Percentiles rank a stretch among this genome's conserved stretches.
These are phyloP conservation scores for Emericellopsis terricola DNA, from an alignment of 495 filamentous ascomycete species.

Conservation along the genomic window DNA sequence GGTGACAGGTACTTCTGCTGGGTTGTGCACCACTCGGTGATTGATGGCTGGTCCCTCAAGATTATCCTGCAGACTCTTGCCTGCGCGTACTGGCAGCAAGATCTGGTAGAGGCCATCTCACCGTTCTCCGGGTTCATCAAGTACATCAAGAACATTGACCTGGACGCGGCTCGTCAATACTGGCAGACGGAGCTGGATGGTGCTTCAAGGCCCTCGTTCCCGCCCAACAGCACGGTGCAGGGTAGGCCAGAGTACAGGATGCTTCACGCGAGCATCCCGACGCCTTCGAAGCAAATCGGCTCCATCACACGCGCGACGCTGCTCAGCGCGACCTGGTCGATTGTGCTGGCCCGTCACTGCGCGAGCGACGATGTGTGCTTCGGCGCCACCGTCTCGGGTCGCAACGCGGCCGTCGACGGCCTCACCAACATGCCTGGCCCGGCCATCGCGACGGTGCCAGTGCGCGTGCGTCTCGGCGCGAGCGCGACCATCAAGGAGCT, in stretches of 20 bases:
- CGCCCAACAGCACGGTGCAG: too few relatives aligned
- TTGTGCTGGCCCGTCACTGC: conserved; percentile 19
- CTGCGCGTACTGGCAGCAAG: not conserved
- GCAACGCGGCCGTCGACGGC: conserved; percentile 24
- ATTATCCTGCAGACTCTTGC: not conserved
- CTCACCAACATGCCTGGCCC: conserved; percentile 31
- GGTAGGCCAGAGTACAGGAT: too few relatives aligned
- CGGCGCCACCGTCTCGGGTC: conserved; percentile 28
- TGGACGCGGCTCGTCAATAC: not conserved
- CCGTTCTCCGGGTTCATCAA: conserved; percentile 1
- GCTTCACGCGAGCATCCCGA: conserved; percentile 6
- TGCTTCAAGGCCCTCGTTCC: not conserved
- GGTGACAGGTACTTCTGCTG: conserved; percentile 2
- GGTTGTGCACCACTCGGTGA: conserved; percentile 3
- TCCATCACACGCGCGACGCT: too few relatives aligned
- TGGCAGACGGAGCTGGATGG: not conserved
- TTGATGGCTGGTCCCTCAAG: conserved; percentile 2
- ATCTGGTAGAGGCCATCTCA: conserved; percentile 14
- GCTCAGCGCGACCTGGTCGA: conserved; percentile 27
- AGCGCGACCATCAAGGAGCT: conserved; percentile 4
- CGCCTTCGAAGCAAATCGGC: conserved; percentile 7
- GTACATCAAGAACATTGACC: conserved; percentile 1
- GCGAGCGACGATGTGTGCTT: conserved; percentile 25
- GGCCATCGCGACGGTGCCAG: conserved; percentile 39
- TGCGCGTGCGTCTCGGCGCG: conserved; percentile 14